phyloP scores from a whole-genome alignment of 73 alveolate genomes.

The Blepharisma japonicum region DNA sequence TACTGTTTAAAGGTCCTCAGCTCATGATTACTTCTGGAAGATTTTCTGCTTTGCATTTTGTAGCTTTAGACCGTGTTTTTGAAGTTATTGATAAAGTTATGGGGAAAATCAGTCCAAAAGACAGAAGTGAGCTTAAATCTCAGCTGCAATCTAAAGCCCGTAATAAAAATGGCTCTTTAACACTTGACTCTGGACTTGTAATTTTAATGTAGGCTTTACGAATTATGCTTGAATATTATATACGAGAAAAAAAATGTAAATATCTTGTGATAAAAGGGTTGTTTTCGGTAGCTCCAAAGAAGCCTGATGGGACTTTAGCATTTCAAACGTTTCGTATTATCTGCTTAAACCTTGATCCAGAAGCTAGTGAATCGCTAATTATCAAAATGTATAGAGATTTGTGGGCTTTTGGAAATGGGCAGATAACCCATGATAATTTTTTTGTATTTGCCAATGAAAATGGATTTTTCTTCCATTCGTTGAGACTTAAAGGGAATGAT shows the following conservation, averaged over 20 bases:
- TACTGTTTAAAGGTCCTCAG: slow-evolving; percentile 72
- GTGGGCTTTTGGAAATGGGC: not conserved
- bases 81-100: slow-evolving; percentile 50
- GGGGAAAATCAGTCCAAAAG: slow-evolving; percentile 27
- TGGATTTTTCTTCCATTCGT: not conserved
- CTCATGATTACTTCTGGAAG: slow-evolving; percentile 42
- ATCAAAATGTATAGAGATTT: not conserved
- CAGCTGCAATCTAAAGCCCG: not conserved
- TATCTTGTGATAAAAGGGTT: not conserved
- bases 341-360: not conserved
- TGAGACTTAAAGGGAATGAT: not conserved
- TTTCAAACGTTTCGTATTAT: not conserved
- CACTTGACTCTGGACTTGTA: slow-evolving; percentile 20
- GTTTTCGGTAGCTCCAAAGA: slow-evolving; percentile 3
- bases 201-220: slow-evolving; percentile 31
- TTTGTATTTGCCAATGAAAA: not conserved
- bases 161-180: not conserved
- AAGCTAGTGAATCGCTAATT: slow-evolving; percentile 7
- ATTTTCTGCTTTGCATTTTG: slow-evolving; percentile 46
- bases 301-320: not conserved
- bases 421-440: not conserved
- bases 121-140: slow-evolving; percentile 1
- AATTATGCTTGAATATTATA: slow-evolving; percentile 28
- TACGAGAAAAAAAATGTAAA: slow-evolving; percentile 2
- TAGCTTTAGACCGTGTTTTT: slow-evolving; percentile 40